These are phyloP conservation scores for Cylindricascospora bacillispora DNA, from an alignment of 1,139 yeast species.

Conservation along the genomic window DNA sequence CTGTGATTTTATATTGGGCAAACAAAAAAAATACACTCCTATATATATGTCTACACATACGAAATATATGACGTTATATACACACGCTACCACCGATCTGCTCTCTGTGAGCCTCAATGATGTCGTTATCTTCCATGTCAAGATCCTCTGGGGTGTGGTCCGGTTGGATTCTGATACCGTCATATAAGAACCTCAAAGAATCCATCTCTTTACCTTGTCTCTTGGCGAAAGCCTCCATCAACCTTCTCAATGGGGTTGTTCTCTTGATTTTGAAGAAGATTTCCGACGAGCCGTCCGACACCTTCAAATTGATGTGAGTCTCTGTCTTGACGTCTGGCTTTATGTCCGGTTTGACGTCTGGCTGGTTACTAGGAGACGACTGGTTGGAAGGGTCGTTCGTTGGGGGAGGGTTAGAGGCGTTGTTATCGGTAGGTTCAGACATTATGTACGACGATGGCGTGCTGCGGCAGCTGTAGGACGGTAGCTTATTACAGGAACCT, in stretches of 20 bases:
- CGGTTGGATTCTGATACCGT: conserved; percentile 81
- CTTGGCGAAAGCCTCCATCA: conserved; percentile 97
- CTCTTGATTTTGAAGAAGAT: conserved; percentile 92
- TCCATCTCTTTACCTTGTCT: conserved; percentile 86
- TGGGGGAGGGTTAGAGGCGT: not conserved
- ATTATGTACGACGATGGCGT: too few species aligned
- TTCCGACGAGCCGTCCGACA: conserved; percentile 85
- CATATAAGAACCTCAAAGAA: conserved; percentile 78
- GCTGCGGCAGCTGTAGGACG: too few species aligned
- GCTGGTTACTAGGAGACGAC: too few species aligned
- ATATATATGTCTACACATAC: too few species aligned
- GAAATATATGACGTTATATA: too few species aligned
- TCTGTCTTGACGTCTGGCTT: conserved; percentile 54
- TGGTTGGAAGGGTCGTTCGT: too few species aligned
- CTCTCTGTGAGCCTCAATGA: conserved; percentile 96
- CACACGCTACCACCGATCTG: conserved; percentile 65
- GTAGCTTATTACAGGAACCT: too few species aligned
- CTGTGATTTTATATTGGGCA: too few species aligned
- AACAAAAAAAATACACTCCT: too few species aligned
- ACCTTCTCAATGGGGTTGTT: conserved; percentile 82
- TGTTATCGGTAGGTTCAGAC: conserved; percentile 2
- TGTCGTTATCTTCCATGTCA: conserved; percentile 90
- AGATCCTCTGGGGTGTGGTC: conserved; percentile 86
- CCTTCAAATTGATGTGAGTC: conserved; percentile 83
- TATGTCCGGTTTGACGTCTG: conserved; percentile 29